These are phyloP conservation scores for Xylaria sp. DNA, from an alignment of 2,329 filamentous ascomycete genomes.

Conservation along the genomic window DNA sequence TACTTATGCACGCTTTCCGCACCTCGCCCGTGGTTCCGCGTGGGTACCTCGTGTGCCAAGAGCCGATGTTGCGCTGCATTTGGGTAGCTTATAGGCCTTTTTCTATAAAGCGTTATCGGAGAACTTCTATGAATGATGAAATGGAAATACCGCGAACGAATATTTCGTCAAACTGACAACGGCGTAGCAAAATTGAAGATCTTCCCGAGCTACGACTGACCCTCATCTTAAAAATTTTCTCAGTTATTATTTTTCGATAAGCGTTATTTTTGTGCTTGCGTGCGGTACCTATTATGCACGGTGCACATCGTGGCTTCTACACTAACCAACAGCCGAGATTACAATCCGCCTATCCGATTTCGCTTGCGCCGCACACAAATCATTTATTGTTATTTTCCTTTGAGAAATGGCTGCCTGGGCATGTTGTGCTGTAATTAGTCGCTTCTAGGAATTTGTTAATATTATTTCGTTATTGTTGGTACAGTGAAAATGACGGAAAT, in stretches of 20 bases:
- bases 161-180: not conserved
- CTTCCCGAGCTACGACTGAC: too few species aligned
- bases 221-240: not conserved
- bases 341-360: not conserved
- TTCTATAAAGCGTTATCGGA: not conserved
- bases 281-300: conserved; percentile 12
- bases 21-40: conserved; percentile 30
- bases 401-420: not conserved
- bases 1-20: conserved; percentile 35
- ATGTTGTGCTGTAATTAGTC: not conserved
- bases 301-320: conserved; percentile 18
- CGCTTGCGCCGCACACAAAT: conserved; percentile 4
- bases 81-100: not conserved
- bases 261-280: not conserved
- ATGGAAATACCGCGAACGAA: not conserved
- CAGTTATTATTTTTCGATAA: too few species aligned
- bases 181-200: not conserved
- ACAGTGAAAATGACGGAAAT: not conserved
- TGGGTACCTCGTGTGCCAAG: conserved; percentile 37
- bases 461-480: not conserved
- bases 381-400: not conserved
- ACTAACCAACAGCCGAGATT: conserved; percentile 7
- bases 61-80: conserved; percentile 28
- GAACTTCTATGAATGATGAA: too few species aligned
- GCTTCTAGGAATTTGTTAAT: not conserved